Base-by-base conservation (phyloP, 2,329 filamentous ascomycete genomes). In the Ploettnerulaceae sp. region DNA sequence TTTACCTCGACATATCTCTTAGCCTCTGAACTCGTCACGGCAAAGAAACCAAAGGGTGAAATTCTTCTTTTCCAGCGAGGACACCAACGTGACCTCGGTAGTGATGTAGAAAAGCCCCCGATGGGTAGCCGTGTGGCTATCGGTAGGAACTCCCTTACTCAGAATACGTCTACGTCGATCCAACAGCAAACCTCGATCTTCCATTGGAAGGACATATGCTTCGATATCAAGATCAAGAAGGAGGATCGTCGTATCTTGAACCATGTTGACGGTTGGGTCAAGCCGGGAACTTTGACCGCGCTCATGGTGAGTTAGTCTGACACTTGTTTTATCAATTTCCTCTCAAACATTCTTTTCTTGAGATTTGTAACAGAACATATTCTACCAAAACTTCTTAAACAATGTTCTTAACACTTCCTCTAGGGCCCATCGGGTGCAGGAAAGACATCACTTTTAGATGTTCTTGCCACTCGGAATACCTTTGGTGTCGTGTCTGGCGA, bases 401-500 rank as follows among this genome's bases (percentile, higher is more conserved):
- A 18, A 53, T n/a, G n/a, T 53, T 39, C 37, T 47, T 12, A 76
- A 95, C 20, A 72, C 95, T 18, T 87, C 89, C 28, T 11, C 12
- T 35, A 51, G 48, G 77, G 81, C 28, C 76, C 80, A 0, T 77
- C 69, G 1, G 90, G 6, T 89, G 88, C 88, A 12, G 87, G 88
- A 42, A 93, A 93, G 66, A 93, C 87, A 0, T 91, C 87, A 0
- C 74, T 94, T 4, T 71, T 93, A 7, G 88, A 93, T 62, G 84
- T 87, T 3, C 74, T 94, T 25, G 87, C 87, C 0, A 86, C 33
- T 41, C 84, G 90, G 62, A 84, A 84, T 4, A 88, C 86, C 0
- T 90, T 91, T 81, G 90, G 89, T 67, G 83, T 94, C 9, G 86
- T 95, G 39, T 80, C 77, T 4, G 89, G 90, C 41, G 84, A 91